phyloP scores from a whole-genome alignment of 768 basidiomycete species.

The Suillus clintonianus region DNA sequence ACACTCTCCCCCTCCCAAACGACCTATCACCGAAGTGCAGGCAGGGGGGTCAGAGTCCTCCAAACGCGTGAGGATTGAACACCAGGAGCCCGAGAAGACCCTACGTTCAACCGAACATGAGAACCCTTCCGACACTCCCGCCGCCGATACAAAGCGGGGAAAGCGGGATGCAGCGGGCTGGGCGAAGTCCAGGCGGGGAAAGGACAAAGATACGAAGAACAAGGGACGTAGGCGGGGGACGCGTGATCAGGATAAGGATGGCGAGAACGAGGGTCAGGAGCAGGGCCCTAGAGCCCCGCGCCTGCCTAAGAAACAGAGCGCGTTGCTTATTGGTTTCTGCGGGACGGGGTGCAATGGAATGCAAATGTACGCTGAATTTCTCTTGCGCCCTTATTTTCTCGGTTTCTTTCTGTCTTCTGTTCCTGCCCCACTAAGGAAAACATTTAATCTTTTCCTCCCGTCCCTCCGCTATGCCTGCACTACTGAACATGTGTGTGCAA shows the following conservation, averaged over 20 bases:
- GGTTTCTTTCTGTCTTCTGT: neutral
- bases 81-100: neutral
- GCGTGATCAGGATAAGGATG: conserved; percentile 35
- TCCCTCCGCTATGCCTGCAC: neutral
- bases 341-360: conserved; percentile 92
- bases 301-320: conserved; percentile 82
- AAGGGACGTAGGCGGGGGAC: conserved; percentile 43
- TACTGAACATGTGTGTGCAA: neutral
- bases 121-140: neutral
- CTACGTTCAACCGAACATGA: neutral
- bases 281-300: conserved; percentile 47
- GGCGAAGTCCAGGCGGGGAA: conserved; percentile 34
- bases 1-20: conserved; percentile 12
- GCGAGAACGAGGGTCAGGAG: conserved; percentile 16
- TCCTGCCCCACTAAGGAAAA: neutral
- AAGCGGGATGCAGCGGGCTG: conserved; percentile 32
- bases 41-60: neutral
- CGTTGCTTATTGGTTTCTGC: conserved; percentile 86
- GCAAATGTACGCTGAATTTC: conserved; percentile 76
- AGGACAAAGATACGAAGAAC: conserved; percentile 40
- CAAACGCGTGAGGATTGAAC: conserved; percentile 17
- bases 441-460: neutral
- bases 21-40: conserved; percentile 1
- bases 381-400: neutral
- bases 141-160: conserved; percentile 5